phyloP scores from a whole-genome alignment of 495 filamentous ascomycete species.

The Chaetomium tenue region DNA sequence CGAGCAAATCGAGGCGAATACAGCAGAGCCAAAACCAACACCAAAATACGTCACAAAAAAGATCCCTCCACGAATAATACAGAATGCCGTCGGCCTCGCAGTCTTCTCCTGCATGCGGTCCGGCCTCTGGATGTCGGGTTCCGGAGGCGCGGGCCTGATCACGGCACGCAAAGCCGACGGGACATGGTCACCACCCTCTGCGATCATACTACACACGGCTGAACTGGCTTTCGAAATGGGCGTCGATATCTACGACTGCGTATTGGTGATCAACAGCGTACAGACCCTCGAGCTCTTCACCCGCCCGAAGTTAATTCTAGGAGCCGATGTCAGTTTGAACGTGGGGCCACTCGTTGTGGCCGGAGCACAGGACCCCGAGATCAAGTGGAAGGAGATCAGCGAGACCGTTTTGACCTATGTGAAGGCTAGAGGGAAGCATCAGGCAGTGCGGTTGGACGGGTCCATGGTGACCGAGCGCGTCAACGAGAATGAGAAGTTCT shows the following conservation, averaged over 20 bases:
- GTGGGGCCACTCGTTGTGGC: constrained; percentile 78
- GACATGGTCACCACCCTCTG: constrained; percentile 84
- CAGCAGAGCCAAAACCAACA: constrained; percentile 38
- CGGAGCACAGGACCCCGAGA: constrained; percentile 72
- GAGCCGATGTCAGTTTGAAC: constrained; percentile 71
- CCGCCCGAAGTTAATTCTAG: constrained; percentile 70
- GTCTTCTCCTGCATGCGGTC: constrained; percentile 94
- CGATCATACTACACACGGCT: constrained; percentile 82
- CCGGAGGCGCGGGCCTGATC: constrained; percentile 79
- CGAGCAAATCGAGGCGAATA: constrained; percentile 16
- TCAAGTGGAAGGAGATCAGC: constrained; percentile 55
- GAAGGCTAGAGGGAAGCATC: constrained; percentile 81
- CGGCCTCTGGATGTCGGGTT: constrained; percentile 85
- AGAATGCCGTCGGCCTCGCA: constrained; percentile 80
- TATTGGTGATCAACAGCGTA: constrained; percentile 82
- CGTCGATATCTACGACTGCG: constrained; percentile 91
- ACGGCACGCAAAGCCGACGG: constrained; percentile 77
- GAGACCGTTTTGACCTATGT: constrained; percentile 82
- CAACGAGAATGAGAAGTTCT: constrained; percentile 89
- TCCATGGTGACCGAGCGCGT: constrained; percentile 79
- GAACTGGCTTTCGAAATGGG: constrained; percentile 85
- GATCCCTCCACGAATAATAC: constrained; percentile 78
- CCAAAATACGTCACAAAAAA: constrained; percentile 64
- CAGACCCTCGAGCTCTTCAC: constrained; percentile 79
- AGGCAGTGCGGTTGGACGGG: constrained; percentile 77